A percentile compares a stretch with the other conserved stretches of the same genome.
Evolutionary conservation across 1,284 basidiomycete genomes (phyloP).

Genomic region (Trichosporon inkin): DNA sequence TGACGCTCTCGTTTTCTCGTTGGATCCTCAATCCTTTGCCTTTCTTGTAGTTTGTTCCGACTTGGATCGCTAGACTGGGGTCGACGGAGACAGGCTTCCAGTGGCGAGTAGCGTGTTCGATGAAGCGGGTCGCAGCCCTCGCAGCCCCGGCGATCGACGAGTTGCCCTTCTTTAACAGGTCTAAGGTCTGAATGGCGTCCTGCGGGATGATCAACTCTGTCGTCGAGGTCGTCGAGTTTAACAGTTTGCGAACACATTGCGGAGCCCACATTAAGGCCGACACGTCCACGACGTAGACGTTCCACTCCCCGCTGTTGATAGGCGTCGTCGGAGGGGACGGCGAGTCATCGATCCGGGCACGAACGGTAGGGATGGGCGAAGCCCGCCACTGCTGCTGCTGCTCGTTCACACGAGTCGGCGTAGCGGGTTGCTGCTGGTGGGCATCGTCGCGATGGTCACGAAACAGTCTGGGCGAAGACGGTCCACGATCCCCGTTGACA

Average conservation of each 20-base stretch:
- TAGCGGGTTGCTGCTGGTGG: not conserved
- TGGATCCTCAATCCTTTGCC: slow-evolving; percentile 40
- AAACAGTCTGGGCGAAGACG: not conserved
- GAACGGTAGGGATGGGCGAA: not conserved
- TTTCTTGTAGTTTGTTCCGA: slow-evolving; percentile 34
- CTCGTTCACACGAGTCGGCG: not conserved
- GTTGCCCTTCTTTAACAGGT: slow-evolving; percentile 85
- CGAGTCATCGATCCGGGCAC: slow-evolving; percentile 16
- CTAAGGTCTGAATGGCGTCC: slow-evolving; percentile 88
- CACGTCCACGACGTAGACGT: slow-evolving; percentile 68
- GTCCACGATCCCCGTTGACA: not conserved
- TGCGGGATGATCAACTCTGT: slow-evolving; percentile 70
- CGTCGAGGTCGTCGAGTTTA: slow-evolving; percentile 63
- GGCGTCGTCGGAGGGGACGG: slow-evolving; percentile 10
- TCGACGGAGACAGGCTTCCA: slow-evolving; percentile 30
- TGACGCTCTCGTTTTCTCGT: slow-evolving; percentile 28
- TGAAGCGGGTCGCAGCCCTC: slow-evolving; percentile 45
- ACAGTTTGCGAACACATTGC: slow-evolving; percentile 72
- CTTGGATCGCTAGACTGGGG: slow-evolving; percentile 32
- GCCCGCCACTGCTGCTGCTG: slow-evolving; percentile 1
- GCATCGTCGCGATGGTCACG: not conserved
- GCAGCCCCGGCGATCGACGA: slow-evolving; percentile 72
- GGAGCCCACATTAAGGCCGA: slow-evolving; percentile 81
- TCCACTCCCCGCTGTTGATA: slow-evolving; percentile 16
- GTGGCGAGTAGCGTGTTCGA: slow-evolving; percentile 46